Evolutionary conservation across 2,329 filamentous ascomycete species (phyloP).

Genomic region (Setomelanomma holmii): DNA sequence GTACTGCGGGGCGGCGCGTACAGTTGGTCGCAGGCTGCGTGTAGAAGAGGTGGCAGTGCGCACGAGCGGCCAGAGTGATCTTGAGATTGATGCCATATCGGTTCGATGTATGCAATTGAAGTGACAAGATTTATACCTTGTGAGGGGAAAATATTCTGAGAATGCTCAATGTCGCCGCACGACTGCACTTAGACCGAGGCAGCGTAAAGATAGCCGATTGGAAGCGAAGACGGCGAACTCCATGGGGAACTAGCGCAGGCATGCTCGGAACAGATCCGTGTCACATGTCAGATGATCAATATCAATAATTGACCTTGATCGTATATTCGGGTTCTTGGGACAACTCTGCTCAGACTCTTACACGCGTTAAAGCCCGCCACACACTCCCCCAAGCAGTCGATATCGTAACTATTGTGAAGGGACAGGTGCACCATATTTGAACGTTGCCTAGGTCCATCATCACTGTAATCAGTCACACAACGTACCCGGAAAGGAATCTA

Average conservation of each 20-base stretch:
- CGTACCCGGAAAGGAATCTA: too few species aligned
- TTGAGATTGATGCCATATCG: constrained; percentile 42
- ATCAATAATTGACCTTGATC: too few species aligned
- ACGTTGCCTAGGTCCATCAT: too few species aligned
- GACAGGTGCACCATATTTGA: too few species aligned
- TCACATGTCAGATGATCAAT: too few species aligned
- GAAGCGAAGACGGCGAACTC: neutral
- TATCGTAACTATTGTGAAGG: too few species aligned
- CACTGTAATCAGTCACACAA: too few species aligned
- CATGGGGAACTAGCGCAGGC: neutral
- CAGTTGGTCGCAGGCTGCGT: constrained; percentile 35
- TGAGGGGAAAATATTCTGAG: neutral
- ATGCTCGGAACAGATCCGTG: too few species aligned
- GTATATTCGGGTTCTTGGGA: too few species aligned
- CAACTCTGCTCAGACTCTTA: too few species aligned
- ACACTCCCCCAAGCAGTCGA: too few species aligned
- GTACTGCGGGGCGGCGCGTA: constrained; percentile 42
- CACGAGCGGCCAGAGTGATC: constrained; percentile 38
- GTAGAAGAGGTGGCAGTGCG: constrained; percentile 38
- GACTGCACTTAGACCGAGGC: neutral
- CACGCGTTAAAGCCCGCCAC: too few species aligned
- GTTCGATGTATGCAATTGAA: neutral
- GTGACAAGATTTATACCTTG: neutral
- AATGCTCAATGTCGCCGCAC: neutral
- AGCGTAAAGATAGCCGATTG: neutral